Base-by-base conservation (phyloP, 2,329 filamentous ascomycete species). In the Cladosporium sp. region DNA sequence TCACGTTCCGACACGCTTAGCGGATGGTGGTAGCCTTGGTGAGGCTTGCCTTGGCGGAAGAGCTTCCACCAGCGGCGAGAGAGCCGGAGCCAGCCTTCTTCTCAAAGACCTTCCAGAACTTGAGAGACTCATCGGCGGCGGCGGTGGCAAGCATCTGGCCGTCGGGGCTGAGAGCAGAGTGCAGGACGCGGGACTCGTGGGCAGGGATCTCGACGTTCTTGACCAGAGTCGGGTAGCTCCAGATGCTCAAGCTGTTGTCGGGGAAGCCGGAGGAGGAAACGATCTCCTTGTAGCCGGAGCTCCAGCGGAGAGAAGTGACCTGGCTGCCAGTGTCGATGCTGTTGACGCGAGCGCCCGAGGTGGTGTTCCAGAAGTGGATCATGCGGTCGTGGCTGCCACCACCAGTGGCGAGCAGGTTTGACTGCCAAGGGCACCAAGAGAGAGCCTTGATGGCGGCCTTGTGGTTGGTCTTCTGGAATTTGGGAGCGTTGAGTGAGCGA, bases 51-150 rank as follows among this genome's bases (percentile, higher is more conserved):
- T 83, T 92, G 82, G 94, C 94, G 79, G 86, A 87, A 58, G 89
- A 89, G 66, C 90, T 83, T 68, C 88, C 88, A 66, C 89, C 85
- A 67, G 87, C 85, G 63, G 88, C 83, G 34, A 84, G 77, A 58
- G 88, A 86, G 60, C 89, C 86, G 67, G 86, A 82, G 66, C 92
- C 93, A 21, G 93, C 84, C 87, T 97, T 98, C 87, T 97, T 97
- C 86, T 99, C 95, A 76, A 99, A 99, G 73, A 99, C 86, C 88
- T 99, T 99, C 95, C 95, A 99, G 86, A 99, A 99, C 84, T 99
- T 99, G 79, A 99, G 85, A 76, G 90, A 94, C 85, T 99, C 95
- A 75, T 99, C 95, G 43, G 94, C 93, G 72, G 94, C 91, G 67
- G 95, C 94, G 60, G 95, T 99, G 59, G 95, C 95, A 64, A 99